Evolutionary conservation across 2,329 filamentous ascomycete species (phyloP), one percentile per base, ranked within the genome.

Genomic region (Biscogniauxia mediterranea): DNA sequence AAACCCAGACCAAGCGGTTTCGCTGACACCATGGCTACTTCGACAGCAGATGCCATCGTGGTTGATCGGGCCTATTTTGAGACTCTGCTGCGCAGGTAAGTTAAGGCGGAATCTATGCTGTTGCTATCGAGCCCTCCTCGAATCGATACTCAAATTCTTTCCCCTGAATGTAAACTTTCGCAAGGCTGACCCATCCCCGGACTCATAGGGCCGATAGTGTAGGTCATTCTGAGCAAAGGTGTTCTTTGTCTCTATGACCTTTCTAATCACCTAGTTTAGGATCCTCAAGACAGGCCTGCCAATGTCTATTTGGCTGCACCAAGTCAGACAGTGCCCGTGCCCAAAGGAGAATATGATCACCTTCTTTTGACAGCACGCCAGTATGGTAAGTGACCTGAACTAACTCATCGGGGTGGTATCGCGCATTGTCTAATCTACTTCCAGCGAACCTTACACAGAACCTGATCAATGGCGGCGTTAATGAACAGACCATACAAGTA

Each of bases 31-130:
- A 75, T 75, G 73, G 67, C 69, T 49, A 55, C 65, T 52, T 60
- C 63, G 19, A 55, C 52, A 25, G 38, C 54, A 54, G 58, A 63
- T 49, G 75, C 79, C 65, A 81, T 89, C 56, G 87, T 85, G 9
- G 81, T 89, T 65, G 84, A 85, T 64, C 85, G 82, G 69, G 73
- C 76, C 55, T 85, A 89, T 75, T 85, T 89, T 67, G 83, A 89
- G 68, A 83, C 85, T 60, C 77, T 89, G 54, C 70, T 88, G 57
- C 81, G 83, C 71, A 83, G 85, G 88, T 89, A 75, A 78, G 81
- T 73, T 21, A 50, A 55, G 20, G 1, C 25, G n/a, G 25, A 21
- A 25, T 38, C 26, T 51, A 17, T 28, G 25, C 52, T 57, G 20
- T 8, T 20, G 42, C 26, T 50, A 23, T 42, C 58, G 20, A 52